phyloP scores from a whole-genome alignment of 371 early-diverging fungal genomes.

The Saksenaea vasiformis region DNA sequence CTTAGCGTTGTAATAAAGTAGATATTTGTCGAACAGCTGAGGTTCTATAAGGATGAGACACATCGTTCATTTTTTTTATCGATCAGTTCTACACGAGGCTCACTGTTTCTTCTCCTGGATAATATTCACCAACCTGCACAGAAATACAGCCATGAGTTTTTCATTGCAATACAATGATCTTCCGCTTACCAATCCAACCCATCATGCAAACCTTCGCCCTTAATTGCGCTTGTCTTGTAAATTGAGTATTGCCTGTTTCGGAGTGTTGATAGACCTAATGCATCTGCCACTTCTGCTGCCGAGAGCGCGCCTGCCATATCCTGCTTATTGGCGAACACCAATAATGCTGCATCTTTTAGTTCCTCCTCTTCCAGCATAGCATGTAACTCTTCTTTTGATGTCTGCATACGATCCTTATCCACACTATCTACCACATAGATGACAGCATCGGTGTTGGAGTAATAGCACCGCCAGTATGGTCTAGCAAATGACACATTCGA shows the following conservation, averaged over 20 bases:
- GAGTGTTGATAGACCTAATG: constrained; percentile 80
- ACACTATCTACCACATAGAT: constrained; percentile 96
- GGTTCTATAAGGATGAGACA: no score
- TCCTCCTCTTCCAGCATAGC: constrained; percentile 91
- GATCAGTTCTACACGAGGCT: neutral
- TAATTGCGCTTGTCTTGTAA: constrained; percentile 92
- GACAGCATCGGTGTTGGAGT: constrained; percentile 89
- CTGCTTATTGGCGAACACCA: constrained; percentile 93
- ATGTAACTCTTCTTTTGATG: constrained; percentile 87
- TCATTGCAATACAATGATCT: neutral
- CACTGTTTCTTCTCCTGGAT: constrained; percentile 53
- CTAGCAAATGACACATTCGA: constrained; percentile 10
- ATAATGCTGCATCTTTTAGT: constrained; percentile 77
- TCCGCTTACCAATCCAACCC: constrained; percentile 78
- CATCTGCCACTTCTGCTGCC: constrained; percentile 83
- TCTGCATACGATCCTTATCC: constrained; percentile 88
- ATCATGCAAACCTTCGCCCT: constrained; percentile 95
- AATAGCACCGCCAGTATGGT: constrained; percentile 64
- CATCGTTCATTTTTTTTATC: neutral
- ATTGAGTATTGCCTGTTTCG: constrained; percentile 91
- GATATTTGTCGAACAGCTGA: no score
- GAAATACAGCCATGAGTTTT: neutral
- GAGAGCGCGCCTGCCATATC: constrained; percentile 90
- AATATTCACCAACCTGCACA: constrained; percentile 50
- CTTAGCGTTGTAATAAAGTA: no score